phyloP scores from a whole-genome alignment of 208 protist genomes.

The Leishmania martiniquensis region DNA sequence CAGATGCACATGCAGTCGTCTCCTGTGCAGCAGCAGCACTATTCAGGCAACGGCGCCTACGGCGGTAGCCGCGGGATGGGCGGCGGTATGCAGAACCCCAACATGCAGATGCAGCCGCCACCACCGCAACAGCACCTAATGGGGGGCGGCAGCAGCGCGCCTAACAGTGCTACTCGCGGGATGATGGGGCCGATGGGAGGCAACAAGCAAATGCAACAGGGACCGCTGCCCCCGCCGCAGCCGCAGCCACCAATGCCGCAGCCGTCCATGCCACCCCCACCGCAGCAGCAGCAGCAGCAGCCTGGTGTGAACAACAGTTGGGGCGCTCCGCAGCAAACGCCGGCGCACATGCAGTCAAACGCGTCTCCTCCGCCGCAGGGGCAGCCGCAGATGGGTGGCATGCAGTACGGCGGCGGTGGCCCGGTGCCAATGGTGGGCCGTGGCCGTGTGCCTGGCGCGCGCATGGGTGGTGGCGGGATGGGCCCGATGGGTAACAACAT shows the following conservation, averaged over 20 bases:
- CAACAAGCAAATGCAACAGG: conserved; percentile 27
- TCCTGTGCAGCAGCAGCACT: conserved; percentile 34
- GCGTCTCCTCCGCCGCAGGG: conserved; percentile 31
- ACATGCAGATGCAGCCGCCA: conserved; percentile 12
- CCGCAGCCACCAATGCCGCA: conserved; percentile 12
- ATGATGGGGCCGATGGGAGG: conserved; percentile 34
- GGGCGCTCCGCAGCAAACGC: conserved; percentile 28
- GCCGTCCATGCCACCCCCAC: not conserved
- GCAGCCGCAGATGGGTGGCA: conserved; percentile 22
- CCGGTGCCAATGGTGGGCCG: conserved; percentile 29
- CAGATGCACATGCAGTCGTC: conserved; percentile 54
- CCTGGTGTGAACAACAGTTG: conserved; percentile 27
- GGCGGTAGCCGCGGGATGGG: conserved; percentile 23
- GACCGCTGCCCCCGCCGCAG: conserved; percentile 2
- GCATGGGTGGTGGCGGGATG: conserved; percentile 14
- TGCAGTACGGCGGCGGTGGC: conserved; percentile 25
- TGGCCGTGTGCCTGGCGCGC: conserved; percentile 11
- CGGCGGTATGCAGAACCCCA: conserved; percentile 31
- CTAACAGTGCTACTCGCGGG: conserved; percentile 22
- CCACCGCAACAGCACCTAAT: conserved; percentile 26
- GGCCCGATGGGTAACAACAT: conserved; percentile 29
- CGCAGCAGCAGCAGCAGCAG: conserved; percentile 3
- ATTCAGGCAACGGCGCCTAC: conserved; percentile 32
- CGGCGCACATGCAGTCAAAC: conserved; percentile 24
- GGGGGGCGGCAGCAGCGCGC: conserved; percentile 14